These are phyloP conservation scores for Brasenia schreberi DNA, from an alignment of 164 flowering plant species.

Conservation along the genomic window DNA sequence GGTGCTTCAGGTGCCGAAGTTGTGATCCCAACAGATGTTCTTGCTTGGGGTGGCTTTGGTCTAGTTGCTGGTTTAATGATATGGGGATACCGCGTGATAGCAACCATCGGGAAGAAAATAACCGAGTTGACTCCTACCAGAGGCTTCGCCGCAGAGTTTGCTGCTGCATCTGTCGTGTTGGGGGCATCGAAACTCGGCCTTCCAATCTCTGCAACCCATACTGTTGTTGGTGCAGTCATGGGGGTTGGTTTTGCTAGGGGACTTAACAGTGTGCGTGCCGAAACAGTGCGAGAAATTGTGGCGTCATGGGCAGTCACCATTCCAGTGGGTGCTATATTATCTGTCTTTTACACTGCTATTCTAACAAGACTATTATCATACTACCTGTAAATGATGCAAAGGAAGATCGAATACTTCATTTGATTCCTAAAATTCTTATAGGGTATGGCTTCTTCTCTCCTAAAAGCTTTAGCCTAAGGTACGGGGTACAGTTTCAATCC, in stretches of 20 bases:
- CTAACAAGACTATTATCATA: constrained; percentile 54
- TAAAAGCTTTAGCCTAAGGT: no score
- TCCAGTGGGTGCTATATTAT: constrained; percentile 69
- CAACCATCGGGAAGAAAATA: constrained; percentile 96
- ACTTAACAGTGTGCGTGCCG: constrained; percentile 81
- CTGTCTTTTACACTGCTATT: constrained; percentile 75
- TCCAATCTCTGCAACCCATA: constrained; percentile 96
- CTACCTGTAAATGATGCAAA: constrained; percentile 20
- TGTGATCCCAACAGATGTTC: constrained; percentile 77
- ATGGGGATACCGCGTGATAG: constrained; percentile 97
- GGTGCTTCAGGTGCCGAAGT: constrained; percentile 55
- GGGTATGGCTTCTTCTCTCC: no score
- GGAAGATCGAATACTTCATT: no score
- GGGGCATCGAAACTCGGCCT: constrained; percentile 89
- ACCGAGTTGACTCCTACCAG: constrained; percentile 96
- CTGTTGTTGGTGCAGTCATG: constrained; percentile 98
- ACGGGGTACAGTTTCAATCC: no score
- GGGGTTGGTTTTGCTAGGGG: constrained; percentile 98
- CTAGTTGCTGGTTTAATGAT: constrained; percentile 87
- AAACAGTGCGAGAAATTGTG: constrained; percentile 89
- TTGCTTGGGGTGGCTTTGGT: constrained; percentile 99
- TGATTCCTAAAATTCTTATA: no score
- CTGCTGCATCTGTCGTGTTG: constrained; percentile 95
- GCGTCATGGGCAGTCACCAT: constrained; percentile 83
- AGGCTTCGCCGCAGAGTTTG: constrained; percentile 98